Percentiles rank a stretch among this genome's conserved stretches.
Conservation (phyloP, 805 yeast species). For the Groenewaldozyma tartarivorans region DNA sequence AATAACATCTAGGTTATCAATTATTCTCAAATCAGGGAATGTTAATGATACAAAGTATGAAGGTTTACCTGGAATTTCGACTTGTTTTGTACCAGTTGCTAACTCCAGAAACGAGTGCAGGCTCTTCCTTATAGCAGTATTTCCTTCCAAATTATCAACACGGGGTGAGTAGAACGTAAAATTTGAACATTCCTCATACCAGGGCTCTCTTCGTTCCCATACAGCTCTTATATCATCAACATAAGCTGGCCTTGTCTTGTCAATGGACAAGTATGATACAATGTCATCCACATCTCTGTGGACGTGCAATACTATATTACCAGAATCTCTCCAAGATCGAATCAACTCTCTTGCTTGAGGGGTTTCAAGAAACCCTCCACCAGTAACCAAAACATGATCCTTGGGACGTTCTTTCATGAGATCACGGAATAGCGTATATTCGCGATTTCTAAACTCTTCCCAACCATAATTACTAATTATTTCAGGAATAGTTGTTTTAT, state of each 20-base stretch:
- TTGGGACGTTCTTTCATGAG: constrained; percentile 33
- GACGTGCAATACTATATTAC: constrained; percentile 80
- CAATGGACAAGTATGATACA: constrained; percentile 60
- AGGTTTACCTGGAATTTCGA: constrained; percentile 32
- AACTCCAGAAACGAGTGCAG: constrained; percentile 49
- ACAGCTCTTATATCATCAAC: constrained; percentile 70
- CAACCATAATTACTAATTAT: constrained; percentile 65
- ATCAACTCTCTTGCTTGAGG: constrained; percentile 55
- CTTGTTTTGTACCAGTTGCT: constrained; percentile 46
- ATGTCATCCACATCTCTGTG: constrained; percentile 83
- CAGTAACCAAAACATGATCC: constrained; percentile 76
- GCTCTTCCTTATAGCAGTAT: constrained; percentile 45
- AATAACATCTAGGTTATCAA: constrained; percentile 41
- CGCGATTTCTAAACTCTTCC: constrained; percentile 75
- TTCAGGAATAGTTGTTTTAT: constrained; percentile 30
- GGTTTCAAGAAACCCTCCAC: constrained; percentile 91
- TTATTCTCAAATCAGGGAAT: constrained; percentile 46
- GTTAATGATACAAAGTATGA: constrained; percentile 71
- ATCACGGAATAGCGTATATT: constrained; percentile 46
- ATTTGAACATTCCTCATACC: constrained; percentile 76
- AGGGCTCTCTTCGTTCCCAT: constrained; percentile 70
- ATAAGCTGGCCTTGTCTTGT: constrained; percentile 82
- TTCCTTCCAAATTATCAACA: constrained; percentile 47
- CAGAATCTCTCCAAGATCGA: constrained; percentile 41
- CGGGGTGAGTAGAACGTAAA: constrained; percentile 69